Evolutionary conservation across 1,284 basidiomycete species (phyloP).

Genomic region (Rhodotorula mucilaginosa): DNA sequence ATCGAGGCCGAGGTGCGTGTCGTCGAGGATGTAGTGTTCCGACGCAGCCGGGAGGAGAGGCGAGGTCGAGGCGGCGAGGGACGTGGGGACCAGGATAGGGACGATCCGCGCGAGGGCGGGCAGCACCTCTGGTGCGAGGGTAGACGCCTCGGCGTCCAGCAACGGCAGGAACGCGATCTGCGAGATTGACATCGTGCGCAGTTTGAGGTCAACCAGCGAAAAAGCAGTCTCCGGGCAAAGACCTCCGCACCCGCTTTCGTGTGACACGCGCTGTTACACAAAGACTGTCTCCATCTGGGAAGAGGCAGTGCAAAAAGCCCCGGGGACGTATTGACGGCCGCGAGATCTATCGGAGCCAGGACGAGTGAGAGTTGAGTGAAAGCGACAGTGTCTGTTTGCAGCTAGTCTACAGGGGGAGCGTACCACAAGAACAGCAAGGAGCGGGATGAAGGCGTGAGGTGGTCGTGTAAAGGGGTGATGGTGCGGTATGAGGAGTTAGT

Average conservation of each 20-base stretch:
- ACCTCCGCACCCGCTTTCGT: no score
- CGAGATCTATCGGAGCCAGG: no score
- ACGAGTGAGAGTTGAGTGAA: neutral
- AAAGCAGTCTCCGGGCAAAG: neutral
- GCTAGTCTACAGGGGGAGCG: neutral
- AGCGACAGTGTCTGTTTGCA: neutral
- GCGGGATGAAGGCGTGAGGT: neutral
- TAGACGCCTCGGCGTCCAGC: slow-evolving; percentile 18
- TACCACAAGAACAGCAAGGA: neutral
- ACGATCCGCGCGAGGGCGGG: slow-evolving; percentile 67
- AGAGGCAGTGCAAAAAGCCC: no score
- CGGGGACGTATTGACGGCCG: no score
- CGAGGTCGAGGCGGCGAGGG: slow-evolving; percentile 24
- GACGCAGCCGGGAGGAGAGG: slow-evolving; percentile 44
- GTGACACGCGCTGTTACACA: no score
- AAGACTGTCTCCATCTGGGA: no score
- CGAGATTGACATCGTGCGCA: slow-evolving; percentile 36
- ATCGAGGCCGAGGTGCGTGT: slow-evolving; percentile 55
- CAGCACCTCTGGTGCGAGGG: slow-evolving; percentile 52
- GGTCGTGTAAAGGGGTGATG: neutral
- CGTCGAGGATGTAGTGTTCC: slow-evolving; percentile 61
- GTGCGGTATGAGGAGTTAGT: neutral
- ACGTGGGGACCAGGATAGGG: slow-evolving; percentile 63
- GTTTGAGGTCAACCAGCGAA: neutral
- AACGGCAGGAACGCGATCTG: slow-evolving; percentile 39